Base-by-base conservation (phyloP, 805 yeast species). In the Schwanniomyces vanrijiae region DNA sequence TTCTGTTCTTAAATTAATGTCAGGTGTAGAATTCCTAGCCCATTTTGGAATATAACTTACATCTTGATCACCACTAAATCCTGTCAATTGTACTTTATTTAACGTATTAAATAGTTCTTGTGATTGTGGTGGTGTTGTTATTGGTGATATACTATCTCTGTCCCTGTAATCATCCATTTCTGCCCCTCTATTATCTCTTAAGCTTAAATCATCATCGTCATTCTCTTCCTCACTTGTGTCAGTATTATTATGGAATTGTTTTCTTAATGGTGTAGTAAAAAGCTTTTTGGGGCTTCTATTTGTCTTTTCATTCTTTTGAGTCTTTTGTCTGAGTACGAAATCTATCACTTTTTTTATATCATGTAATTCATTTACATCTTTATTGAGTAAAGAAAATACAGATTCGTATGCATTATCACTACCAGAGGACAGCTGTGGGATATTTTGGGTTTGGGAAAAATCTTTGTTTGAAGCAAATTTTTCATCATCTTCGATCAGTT, bases 51-150 rank as follows among this genome's bases (percentile, higher is more conserved):
- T 46, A 43, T 53, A 51, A 24, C 54, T 53, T 3, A 22, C 37
- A 34, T 48, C 51, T 24, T 20, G 22, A 21, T 54, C 53, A 14
- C 31, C 37, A 6, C 31, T 44, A 18, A 39, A 35, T 31, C 6
- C 25, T 3, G 39, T 19, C 6, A 37, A 20, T 21, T 37, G 39
- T 19, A 39, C 3, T 19, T 49, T 21, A 35, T 51, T 37, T 18
- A 51, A n/a, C 22, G 42, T 5, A 13, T 49, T 19, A 35, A 51
- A 38, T 21, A 51, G 41, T 43, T 61, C 64, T 44, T 54, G 58
- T 24, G 72, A 66, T 10, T 50, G 58, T 1, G 74, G 73, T 3
- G 72, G 72, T 2, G 72, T 62, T 3, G 73, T 67, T 8, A 54
- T 53, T 14, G 71, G 70, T 9, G 69, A 59, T n/a, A 41, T 54